Evolutionary conservation across 257 asterid species (phyloP).

Genomic region (Solanum okadae): DNA sequence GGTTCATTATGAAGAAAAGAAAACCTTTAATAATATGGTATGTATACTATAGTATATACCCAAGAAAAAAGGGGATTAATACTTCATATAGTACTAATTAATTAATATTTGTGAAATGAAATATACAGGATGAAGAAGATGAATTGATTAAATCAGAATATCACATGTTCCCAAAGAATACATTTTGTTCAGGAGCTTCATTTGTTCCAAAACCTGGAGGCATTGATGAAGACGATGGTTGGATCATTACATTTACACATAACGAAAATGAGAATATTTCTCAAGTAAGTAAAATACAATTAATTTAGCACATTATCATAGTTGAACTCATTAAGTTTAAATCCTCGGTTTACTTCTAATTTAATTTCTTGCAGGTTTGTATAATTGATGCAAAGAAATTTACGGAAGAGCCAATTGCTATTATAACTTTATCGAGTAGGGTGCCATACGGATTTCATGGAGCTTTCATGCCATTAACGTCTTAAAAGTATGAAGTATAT

Average conservation of each 20-base stretch:
- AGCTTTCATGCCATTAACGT: neutral
- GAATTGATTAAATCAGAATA: constrained; percentile 6
- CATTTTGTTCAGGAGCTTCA: constrained; percentile 13
- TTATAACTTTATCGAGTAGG: constrained; percentile 16
- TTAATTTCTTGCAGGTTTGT: constrained; percentile 8
- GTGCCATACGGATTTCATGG: constrained; percentile 38
- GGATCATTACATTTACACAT: constrained; percentile 20
- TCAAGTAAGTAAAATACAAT: neutral
- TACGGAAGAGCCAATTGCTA: constrained; percentile 14
- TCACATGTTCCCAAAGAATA: constrained; percentile 10
- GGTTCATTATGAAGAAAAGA: no score
- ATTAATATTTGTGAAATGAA: neutral
- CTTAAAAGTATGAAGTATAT: neutral
- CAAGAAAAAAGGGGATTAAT: no score
- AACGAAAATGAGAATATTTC: constrained; percentile 11
- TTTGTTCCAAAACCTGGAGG: constrained; percentile 8
- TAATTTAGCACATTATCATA: neutral
- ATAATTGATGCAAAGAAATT: constrained; percentile 24
- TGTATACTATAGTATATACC: no score
- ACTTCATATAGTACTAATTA: neutral
- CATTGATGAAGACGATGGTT: constrained; percentile 24
- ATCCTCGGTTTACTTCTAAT: neutral
- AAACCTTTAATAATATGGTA: no score
- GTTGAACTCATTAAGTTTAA: neutral
- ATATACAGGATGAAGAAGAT: neutral